Evolutionary conservation across 163 green algal species (phyloP).

Genomic region (Chlorella variabilis): DNA sequence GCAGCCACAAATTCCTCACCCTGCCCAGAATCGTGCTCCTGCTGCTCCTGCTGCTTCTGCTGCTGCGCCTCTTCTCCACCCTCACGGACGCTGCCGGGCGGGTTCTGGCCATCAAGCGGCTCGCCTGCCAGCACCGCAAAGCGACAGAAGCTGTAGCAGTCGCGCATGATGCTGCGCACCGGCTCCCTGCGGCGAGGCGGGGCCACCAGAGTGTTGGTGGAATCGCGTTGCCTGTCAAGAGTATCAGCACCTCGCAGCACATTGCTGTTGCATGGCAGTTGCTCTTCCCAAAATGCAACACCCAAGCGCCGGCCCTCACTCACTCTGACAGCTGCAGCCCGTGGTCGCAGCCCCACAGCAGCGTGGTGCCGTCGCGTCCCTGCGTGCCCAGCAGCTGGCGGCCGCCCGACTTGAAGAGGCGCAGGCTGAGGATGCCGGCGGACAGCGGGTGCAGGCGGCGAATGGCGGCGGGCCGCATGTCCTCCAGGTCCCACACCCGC

Average conservation of each 20-base stretch:
- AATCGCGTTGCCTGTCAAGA: too few species aligned
- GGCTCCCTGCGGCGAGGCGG: slow-evolving; percentile 32
- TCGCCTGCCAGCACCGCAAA: slow-evolving; percentile 25
- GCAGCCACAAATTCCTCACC: slow-evolving; percentile 2
- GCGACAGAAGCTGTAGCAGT: slow-evolving; percentile 54
- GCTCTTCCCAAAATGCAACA: too few species aligned
- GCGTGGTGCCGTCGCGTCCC: slow-evolving; percentile 44
- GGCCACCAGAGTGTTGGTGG: too few species aligned
- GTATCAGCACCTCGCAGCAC: too few species aligned
- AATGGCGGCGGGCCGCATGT: slow-evolving; percentile 35
- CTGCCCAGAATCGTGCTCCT: not conserved
- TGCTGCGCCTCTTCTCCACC: not conserved
- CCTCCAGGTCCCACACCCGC: slow-evolving; percentile 46
- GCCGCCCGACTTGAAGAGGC: not conserved
- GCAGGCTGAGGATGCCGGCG: slow-evolving; percentile 41
- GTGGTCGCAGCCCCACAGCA: slow-evolving; percentile 33
- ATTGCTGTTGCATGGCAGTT: too few species aligned
- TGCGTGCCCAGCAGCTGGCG: slow-evolving; percentile 37
- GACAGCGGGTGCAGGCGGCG: slow-evolving; percentile 40
- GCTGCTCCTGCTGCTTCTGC: not conserved
- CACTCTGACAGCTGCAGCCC: slow-evolving; percentile 31
- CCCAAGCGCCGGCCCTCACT: not conserved
- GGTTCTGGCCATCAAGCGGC: too few species aligned
- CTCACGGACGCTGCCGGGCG: not conserved
- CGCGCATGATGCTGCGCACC: slow-evolving; percentile 28